These are phyloP conservation scores for Inga oerstediana DNA, from an alignment of 306 rosid species.

Conservation along the genomic window DNA sequence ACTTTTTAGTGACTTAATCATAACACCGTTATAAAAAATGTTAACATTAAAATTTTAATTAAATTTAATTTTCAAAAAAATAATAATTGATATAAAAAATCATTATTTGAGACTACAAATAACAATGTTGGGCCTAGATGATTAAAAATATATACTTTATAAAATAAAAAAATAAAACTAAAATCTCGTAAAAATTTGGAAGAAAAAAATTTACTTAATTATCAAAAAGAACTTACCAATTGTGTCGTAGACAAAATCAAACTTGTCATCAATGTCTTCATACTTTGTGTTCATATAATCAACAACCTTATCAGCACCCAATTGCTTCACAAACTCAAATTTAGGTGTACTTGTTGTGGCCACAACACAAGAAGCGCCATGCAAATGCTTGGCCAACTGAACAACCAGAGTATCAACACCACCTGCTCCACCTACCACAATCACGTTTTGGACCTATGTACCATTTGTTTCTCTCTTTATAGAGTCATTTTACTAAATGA, in stretches of 20 bases:
- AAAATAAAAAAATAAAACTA: too few relatives aligned
- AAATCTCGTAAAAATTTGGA: too few relatives aligned
- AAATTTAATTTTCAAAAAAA: too few relatives aligned
- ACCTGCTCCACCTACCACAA: constrained; percentile 54
- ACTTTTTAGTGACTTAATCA: too few relatives aligned
- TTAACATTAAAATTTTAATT: too few relatives aligned
- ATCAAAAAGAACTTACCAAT: constrained; percentile 36
- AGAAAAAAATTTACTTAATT: neutral
- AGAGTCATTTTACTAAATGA: too few relatives aligned
- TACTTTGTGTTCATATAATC: constrained; percentile 43
- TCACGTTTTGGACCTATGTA: constrained; percentile 14
- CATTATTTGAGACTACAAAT: too few relatives aligned
- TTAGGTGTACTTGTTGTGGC: constrained; percentile 48
- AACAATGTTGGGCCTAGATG: too few relatives aligned
- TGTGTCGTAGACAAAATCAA: constrained; percentile 48
- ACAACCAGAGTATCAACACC: constrained; percentile 51
- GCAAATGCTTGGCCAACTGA: constrained; percentile 47
- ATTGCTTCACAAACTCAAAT: constrained; percentile 40
- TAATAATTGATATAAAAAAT: too few relatives aligned
- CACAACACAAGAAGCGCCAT: constrained; percentile 48
- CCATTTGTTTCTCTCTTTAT: too few relatives aligned
- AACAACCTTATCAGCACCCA: constrained; percentile 50
- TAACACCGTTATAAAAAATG: too few relatives aligned
- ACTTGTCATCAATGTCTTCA: constrained; percentile 38
- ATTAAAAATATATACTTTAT: too few relatives aligned